Base-by-base conservation (phyloP, 768 basidiomycete genomes). In the Clavulina sp. region DNA sequence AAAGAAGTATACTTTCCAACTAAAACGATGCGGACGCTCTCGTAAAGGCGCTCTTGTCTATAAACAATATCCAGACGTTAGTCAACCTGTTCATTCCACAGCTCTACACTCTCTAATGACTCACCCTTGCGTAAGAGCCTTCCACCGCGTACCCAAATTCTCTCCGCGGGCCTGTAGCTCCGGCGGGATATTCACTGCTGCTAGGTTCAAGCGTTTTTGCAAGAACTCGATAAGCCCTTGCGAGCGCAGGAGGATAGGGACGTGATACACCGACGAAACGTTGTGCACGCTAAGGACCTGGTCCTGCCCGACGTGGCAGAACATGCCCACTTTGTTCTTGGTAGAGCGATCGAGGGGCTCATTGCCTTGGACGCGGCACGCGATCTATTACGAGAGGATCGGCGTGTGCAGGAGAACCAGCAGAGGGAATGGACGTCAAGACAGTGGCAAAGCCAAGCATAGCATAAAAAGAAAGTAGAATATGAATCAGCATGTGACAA, bases 1-100 rank as follows among this genome's bases (percentile, higher is more conserved):
- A 97, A 71, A 57, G 88, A 80, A 9, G 91, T 96, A 70, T 99
- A 99, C 68, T 99, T 99, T 41, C 93, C 93, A 16, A 99, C 92
- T 49, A 99, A 72, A 21, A 82, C 88, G 56, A 99, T 84, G 41
- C 76, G 77, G 41, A 95, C 89, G 5, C 75, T 74, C 59, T 97
- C 92, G 63, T 82, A 93, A 4, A 89, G 70, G 36, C 91, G 78
- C 63, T 96, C 93, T 65, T 92, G 87, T n/a, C 93, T 96, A 57
- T 30, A 54, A 18, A 13, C 21, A 5, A 53, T 9, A 9, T 3
- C n/a, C n/a, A n/a, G n/a, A n/a, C n/a, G n/a, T 23, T 4, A 34
- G 48, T 26, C 5, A 4, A n/a, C 30, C 40, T 50, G n/a, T 43
- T 48, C 16, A 24, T 5, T 18, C 9, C 2, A 9, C 40, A 57